These are phyloP conservation scores for Botryosphaeria dothidea DNA, from an alignment of 2,329 filamentous ascomycete species.

Conservation along the genomic window DNA sequence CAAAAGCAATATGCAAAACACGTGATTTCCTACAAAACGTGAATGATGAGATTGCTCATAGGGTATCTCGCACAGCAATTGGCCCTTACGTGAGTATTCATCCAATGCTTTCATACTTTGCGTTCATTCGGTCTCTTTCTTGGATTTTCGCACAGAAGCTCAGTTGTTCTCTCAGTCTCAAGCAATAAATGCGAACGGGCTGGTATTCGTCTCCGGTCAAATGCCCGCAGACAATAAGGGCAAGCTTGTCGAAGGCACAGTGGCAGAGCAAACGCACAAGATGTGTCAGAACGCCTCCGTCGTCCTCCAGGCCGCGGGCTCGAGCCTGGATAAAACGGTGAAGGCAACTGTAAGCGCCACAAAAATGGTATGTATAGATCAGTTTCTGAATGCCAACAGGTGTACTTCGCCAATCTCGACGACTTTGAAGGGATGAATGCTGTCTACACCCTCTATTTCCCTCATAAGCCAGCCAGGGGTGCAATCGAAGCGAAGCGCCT, in stretches of 20 bases:
- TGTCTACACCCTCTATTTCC: neutral
- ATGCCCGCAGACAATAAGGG: neutral
- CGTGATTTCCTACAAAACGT: no score
- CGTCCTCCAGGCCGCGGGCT: neutral
- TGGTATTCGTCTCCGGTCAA: neutral
- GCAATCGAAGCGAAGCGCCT: neutral
- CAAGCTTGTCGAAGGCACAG: neutral
- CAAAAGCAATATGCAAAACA: no score
- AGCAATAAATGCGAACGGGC: neutral
- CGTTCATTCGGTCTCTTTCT: no score
- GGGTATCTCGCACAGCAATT: neutral
- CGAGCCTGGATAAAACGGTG: neutral
- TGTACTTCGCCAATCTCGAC: neutral
- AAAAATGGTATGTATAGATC: no score
- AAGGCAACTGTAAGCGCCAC: neutral
- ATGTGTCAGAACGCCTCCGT: neutral
- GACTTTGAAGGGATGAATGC: conserved; percentile 3
- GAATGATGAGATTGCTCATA: no score
- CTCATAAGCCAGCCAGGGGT: neutral
- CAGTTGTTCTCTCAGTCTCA: neutral
- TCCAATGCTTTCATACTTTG: neutral
- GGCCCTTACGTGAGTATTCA: neutral
- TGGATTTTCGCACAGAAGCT: neutral
- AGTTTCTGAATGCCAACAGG: neutral
- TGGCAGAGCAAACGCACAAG: neutral